These are phyloP conservation scores for Solanum hybrid DNA, from an alignment of 305 asterid species.

Conservation along the genomic window DNA sequence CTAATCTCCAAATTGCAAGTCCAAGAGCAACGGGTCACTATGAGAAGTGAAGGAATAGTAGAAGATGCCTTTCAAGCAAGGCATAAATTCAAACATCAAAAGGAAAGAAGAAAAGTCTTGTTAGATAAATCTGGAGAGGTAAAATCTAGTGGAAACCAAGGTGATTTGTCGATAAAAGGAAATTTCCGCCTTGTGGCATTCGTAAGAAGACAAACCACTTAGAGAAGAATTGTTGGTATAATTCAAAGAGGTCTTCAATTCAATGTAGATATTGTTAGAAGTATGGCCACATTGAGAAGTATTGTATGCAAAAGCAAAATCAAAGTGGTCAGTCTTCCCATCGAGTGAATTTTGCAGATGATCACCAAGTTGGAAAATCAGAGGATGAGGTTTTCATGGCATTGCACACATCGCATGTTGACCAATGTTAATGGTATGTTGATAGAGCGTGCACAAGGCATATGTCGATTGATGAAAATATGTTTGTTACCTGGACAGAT, in stretches of 20 bases:
- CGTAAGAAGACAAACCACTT: background rate
- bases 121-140: background rate
- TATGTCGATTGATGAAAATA: background rate
- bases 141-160: background rate
- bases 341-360: background rate
- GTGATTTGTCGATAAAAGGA: background rate
- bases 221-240: too few relatives aligned
- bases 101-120: background rate
- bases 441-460: background rate
- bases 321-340: background rate
- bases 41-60: too few relatives aligned
- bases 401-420: background rate
- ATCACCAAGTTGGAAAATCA: too few relatives aligned
- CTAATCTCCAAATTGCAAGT: background rate
- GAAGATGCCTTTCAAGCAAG: background rate
- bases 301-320: background rate
- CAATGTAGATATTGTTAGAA: background rate
- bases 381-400: background rate
- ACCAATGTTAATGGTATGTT: background rate
- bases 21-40: background rate
- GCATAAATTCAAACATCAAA: background rate
- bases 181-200: background rate
- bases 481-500: background rate
- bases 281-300: background rate
- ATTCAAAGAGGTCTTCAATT: too few relatives aligned